These are phyloP conservation scores for Dillenia suffruticosa DNA, from an alignment of 164 flowering plant genomes.

Conservation along the genomic window DNA sequence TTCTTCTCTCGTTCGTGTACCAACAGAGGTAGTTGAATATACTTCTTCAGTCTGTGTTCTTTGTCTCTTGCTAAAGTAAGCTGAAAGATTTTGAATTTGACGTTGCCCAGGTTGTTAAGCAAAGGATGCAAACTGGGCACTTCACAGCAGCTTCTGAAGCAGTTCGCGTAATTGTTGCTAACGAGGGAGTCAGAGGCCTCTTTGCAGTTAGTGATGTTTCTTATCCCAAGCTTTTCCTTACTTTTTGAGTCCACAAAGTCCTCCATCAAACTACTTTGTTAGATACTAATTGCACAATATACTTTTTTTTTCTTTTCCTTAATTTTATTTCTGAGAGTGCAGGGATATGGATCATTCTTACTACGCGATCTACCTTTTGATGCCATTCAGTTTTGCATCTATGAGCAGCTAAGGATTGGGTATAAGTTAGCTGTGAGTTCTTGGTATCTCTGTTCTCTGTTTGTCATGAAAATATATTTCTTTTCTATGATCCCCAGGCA, in stretches of 20 bases:
- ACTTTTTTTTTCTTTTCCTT: background rate
- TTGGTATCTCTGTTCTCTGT: too few species aligned
- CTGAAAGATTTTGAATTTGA: slow-evolving; percentile 2
- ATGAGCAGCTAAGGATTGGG: slow-evolving; percentile 94
- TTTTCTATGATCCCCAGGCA: too few species aligned
- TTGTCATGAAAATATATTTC: too few species aligned
- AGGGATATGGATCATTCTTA: slow-evolving; percentile 95
- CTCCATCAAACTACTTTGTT: background rate
- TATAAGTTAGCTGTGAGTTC: slow-evolving; percentile 77
- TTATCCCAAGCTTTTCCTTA: background rate
- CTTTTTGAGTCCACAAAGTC: background rate
- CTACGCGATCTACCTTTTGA: slow-evolving; percentile 97
- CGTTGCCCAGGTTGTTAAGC: slow-evolving; percentile 71
- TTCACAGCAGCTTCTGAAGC: slow-evolving; percentile 82
- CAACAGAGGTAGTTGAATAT: slow-evolving; percentile 72
- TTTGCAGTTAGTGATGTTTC: slow-evolving; percentile 62
- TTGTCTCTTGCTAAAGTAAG: background rate
- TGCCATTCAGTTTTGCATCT: slow-evolving; percentile 94
- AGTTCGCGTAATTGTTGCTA: slow-evolving; percentile 63
- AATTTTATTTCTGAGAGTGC: slow-evolving; percentile 6
- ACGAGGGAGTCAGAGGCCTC: slow-evolving; percentile 85
- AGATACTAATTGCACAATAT: too few species aligned
- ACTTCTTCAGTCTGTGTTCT: background rate
- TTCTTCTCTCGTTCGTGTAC: slow-evolving; percentile 91
- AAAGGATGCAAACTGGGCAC: slow-evolving; percentile 91